Conservation (phyloP, 768 basidiomycete genomes). For the Auricularia cornea region DNA sequence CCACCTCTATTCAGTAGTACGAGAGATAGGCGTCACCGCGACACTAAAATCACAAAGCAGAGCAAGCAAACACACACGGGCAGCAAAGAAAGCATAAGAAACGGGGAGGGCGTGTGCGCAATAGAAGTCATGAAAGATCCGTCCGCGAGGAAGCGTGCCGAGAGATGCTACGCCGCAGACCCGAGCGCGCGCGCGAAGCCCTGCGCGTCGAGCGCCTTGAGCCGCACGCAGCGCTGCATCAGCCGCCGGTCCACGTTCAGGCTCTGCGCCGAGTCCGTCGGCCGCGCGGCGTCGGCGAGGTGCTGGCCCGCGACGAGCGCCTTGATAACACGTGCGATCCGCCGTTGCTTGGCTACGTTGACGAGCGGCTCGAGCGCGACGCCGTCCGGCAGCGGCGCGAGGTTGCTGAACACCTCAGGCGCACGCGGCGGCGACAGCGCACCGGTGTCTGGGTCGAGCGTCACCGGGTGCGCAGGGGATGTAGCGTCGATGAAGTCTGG, state of each 20-base stretch:
- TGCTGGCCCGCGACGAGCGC: slow-evolving; percentile 76
- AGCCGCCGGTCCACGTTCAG: slow-evolving; percentile 62
- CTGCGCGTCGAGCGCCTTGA: slow-evolving; percentile 51
- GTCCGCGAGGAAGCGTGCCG: too few relatives aligned
- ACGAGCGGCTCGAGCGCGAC: slow-evolving; percentile 80
- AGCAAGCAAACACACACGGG: neutral
- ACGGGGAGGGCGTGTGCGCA: too few relatives aligned
- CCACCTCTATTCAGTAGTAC: too few relatives aligned
- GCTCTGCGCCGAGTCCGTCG: slow-evolving; percentile 40
- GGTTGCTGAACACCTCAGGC: slow-evolving; percentile 69
- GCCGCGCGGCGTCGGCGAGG: slow-evolving; percentile 41
- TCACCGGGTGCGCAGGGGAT: slow-evolving; percentile 58
- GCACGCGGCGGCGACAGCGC: slow-evolving; percentile 62
- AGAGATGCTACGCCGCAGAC: neutral
- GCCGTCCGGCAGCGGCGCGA: slow-evolving; percentile 62
- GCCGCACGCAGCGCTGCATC: slow-evolving; percentile 64
- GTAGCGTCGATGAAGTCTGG: slow-evolving; percentile 64
- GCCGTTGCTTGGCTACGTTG: slow-evolving; percentile 82
- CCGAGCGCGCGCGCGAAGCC: neutral
- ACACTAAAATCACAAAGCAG: neutral
- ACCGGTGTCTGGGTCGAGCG: slow-evolving; percentile 51
- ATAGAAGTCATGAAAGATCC: too few relatives aligned
- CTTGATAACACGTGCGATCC: slow-evolving; percentile 75
- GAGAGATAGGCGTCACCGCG: too few relatives aligned
- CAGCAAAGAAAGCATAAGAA: too few relatives aligned